phyloP scores from a whole-genome alignment of 2,329 filamentous ascomycete species.

The Metarhizium robertsii region DNA sequence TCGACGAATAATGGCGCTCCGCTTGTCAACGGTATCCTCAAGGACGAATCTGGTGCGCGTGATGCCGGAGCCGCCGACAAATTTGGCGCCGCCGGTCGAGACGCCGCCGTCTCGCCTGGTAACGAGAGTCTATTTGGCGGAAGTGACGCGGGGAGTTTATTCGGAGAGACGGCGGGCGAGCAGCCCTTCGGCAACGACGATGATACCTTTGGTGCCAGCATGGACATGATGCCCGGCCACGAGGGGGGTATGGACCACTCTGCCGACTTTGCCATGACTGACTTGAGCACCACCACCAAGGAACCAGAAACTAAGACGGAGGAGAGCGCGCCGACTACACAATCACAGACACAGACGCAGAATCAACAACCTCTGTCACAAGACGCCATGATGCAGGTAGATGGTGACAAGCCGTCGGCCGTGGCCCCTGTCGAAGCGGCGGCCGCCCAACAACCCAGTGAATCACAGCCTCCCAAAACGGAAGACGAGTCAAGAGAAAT shows the following conservation, averaged over 20 bases:
- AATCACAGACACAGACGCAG: not conserved
- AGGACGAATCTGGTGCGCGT: constrained; percentile 12
- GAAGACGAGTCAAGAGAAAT: not conserved
- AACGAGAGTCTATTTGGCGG: constrained; percentile 77
- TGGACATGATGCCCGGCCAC: constrained; percentile 43
- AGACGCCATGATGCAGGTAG: constrained; percentile 12
- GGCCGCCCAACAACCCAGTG: not conserved
- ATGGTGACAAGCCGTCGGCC: not conserved
- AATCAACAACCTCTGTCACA: not conserved
- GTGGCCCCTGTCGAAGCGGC: not conserved
- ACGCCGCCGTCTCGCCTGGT: constrained; percentile 56
- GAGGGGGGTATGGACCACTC: constrained; percentile 33
- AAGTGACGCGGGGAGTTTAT: constrained; percentile 73
- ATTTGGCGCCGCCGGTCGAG: constrained; percentile 19
- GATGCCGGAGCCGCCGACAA: constrained; percentile 14
- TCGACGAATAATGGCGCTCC: constrained; percentile 64
- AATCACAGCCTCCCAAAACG: not conserved
- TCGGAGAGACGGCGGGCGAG: constrained; percentile 61
- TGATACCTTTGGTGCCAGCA: constrained; percentile 69
- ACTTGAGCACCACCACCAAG: constrained; percentile 12
- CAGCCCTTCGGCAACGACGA: constrained; percentile 70
- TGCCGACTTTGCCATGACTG: constrained; percentile 32
- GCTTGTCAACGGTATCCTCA: constrained; percentile 38
- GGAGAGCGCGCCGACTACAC: not conserved
- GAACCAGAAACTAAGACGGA: not conserved